Evolutionary conservation across 345 rosid genomes (phyloP), one percentile per base, ranked within the genome.

Genomic region (Lumnitzera racemosa): DNA sequence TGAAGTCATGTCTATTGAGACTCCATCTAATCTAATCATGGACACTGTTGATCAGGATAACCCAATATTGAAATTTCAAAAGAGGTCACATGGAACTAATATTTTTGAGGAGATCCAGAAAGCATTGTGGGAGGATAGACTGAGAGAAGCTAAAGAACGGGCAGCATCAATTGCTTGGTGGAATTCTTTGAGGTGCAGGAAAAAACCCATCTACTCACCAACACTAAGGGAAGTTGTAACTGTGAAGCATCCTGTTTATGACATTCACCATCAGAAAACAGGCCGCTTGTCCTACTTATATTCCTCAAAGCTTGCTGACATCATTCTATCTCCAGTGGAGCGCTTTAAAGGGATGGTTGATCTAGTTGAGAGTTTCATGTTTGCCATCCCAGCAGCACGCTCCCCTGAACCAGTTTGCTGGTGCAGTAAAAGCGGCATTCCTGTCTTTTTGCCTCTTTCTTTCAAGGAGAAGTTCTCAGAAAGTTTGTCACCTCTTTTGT

Each of bases 351-450:
- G 67, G 77, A 82, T 90, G 80, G 77, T 80, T 72, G 82, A 85
- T 66, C 76, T 83, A 61, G 88, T 88, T 10, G 99, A 90, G 74
- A 81, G 89, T 61, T 95, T 95, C 71, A 81, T 88, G 80, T 85
- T 95, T 73, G 89, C 92, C 29, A 95, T 95, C 66, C 99, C 99
- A 46, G 96, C 97, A 52, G 97, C 98, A 72, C 80, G 99, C 56
- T 82, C 83, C 53, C 82, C 90, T 23, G 67, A 75, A 50, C 98
- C 98, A 51, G 74, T 65, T 72, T 88, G 88, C 72, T 85, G 98
- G 99, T 84, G 94, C 75, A 84, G 90, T 76, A 85, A 83, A 78
- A 73, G 62, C 58, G 78, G 65, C 55, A 59, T 82, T 43, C 73
- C 89, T 67, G 81, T 82, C 60, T 85, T 90, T 69, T 74, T 88